Percentiles rank a stretch among this genome's conserved stretches.
These are phyloP conservation scores for Simplicillium aogashimaense DNA, from an alignment of 2,329 filamentous ascomycete genomes.

Conservation along the genomic window DNA sequence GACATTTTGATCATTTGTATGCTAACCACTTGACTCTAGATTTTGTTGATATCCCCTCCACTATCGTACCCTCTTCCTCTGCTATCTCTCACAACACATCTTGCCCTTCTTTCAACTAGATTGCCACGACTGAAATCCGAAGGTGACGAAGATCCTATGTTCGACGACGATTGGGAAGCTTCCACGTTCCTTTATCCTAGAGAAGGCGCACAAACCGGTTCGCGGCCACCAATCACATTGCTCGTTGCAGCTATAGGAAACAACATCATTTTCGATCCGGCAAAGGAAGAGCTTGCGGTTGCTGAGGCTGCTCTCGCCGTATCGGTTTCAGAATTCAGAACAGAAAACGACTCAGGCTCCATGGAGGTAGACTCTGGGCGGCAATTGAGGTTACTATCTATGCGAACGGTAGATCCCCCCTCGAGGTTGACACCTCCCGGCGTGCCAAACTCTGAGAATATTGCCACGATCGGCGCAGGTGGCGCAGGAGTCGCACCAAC, in stretches of 20 bases:
- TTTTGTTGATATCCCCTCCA: conserved; percentile 85
- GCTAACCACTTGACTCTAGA: conserved; percentile 37
- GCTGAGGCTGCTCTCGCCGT: conserved; percentile 84
- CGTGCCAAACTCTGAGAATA: conserved; percentile 54
- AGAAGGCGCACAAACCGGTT: conserved; percentile 17
- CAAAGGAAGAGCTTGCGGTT: conserved; percentile 82
- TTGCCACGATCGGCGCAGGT: conserved; percentile 33
- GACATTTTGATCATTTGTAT: not conserved
- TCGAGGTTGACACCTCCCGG: conserved; percentile 64
- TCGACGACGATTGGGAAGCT: conserved; percentile 95
- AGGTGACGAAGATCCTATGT: conserved; percentile 89
- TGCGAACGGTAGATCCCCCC: conserved; percentile 66
- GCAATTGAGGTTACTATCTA: conserved; percentile 52
- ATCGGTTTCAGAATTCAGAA: conserved; percentile 51
- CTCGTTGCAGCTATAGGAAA: conserved; percentile 78
- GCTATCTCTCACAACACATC: conserved; percentile 84
- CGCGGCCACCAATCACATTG: conserved; percentile 75
- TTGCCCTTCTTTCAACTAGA: conserved; percentile 80
- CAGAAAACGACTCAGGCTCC: conserved; percentile 13
- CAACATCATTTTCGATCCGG: conserved; percentile 91
- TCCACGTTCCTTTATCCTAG: conserved; percentile 67
- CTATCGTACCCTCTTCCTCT: conserved; percentile 89
- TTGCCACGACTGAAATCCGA: conserved; percentile 80
- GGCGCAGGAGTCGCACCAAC: conserved; percentile 30
- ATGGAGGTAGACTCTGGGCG: conserved; percentile 31